These are phyloP conservation scores for Apophysomyces sp. DNA, from an alignment of 371 early-diverging fungal genomes.

Conservation along the genomic window DNA sequence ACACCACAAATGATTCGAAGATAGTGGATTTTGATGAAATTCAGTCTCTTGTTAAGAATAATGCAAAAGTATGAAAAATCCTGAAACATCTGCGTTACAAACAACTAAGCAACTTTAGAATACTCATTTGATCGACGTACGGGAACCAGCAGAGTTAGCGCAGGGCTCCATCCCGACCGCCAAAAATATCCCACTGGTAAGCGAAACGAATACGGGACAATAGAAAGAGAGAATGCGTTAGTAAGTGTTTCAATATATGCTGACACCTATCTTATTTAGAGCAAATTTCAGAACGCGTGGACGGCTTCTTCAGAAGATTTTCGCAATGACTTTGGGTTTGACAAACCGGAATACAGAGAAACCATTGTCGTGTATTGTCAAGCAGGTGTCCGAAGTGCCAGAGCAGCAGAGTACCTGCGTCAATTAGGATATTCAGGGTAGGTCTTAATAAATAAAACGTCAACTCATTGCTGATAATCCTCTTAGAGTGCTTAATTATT, in stretches of 20 bases:
- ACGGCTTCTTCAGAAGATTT: conserved; percentile 43
- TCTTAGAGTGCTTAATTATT: conserved; percentile 52
- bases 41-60: not conserved
- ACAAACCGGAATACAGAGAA: conserved; percentile 37
- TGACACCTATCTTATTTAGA: conserved; percentile 19
- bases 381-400: conserved; percentile 60
- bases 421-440: conserved; percentile 44
- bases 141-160: conserved; percentile 54
- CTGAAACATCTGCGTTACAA: not conserved
- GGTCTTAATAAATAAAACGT: not conserved
- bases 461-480: not conserved
- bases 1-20: not conserved
- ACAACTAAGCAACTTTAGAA: conserved; percentile 10
- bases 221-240: not conserved
- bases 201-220: not conserved
- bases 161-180: conserved; percentile 60
- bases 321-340: conserved; percentile 51
- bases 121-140: conserved; percentile 56
- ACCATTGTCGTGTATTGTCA: conserved; percentile 62
- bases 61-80: not conserved
- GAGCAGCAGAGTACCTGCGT: conserved; percentile 50
- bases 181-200: conserved; percentile 59
- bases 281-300: conserved; percentile 55
- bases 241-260: not conserved
- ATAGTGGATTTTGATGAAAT: not conserved